Evolutionary conservation across 1,284 basidiomycete species (phyloP).

Genomic region (Boletus sp.): DNA sequence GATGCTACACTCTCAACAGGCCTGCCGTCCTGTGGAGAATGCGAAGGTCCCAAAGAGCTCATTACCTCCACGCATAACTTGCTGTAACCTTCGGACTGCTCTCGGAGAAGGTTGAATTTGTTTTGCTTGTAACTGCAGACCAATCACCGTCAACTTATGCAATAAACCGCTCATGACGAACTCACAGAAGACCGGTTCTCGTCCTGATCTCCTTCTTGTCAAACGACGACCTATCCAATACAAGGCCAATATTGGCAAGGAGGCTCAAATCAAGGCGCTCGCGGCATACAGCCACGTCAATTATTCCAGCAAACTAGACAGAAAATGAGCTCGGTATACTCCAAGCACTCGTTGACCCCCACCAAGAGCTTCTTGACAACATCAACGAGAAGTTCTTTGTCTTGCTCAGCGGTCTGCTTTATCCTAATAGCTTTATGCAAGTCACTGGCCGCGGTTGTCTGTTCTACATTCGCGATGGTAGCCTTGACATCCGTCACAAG

Average conservation of each 20-base stretch:
- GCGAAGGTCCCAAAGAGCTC: constrained; percentile 70
- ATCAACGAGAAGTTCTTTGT: constrained; percentile 56
- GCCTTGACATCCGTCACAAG: constrained; percentile 50
- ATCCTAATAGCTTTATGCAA: constrained; percentile 36
- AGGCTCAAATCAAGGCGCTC: constrained; percentile 68
- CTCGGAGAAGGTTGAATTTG: constrained; percentile 95
- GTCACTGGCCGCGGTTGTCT: constrained; percentile 11
- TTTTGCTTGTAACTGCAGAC: constrained; percentile 89
- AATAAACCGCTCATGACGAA: constrained; percentile 17
- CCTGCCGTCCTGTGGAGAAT: constrained; percentile 55
- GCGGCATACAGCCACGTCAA: constrained; percentile 57
- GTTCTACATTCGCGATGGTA: constrained; percentile 19
- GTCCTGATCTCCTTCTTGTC: constrained; percentile 75
- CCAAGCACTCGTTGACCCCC: constrained; percentile 28
- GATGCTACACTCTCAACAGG: constrained; percentile 55
- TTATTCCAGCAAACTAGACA: constrained; percentile 37
- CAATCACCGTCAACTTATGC: constrained; percentile 13
- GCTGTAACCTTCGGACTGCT: constrained; percentile 96
- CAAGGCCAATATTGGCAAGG: constrained; percentile 57
- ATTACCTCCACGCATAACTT: constrained; percentile 86
- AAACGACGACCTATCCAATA: constrained; percentile 56
- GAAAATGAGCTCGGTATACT: constrained; percentile 5
- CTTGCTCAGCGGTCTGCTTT: constrained; percentile 52
- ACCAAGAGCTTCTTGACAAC: constrained; percentile 66
- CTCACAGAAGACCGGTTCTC: constrained; percentile 76